phyloP scores from a whole-genome alignment of 2,329 filamentous ascomycete species.

The Metarhizium humberi region DNA sequence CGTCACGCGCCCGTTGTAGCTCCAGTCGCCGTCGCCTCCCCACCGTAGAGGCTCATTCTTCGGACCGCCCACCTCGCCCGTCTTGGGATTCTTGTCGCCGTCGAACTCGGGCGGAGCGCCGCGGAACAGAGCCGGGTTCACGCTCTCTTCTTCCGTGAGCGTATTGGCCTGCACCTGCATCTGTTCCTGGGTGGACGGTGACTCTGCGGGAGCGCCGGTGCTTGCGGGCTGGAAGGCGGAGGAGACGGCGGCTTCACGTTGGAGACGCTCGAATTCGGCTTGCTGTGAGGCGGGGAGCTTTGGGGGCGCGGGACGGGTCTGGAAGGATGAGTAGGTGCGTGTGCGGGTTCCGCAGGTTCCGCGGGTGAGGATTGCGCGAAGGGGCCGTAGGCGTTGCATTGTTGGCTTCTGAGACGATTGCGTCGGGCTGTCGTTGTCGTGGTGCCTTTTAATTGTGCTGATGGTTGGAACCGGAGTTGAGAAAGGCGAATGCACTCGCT shows the following conservation, averaged over 20 bases:
- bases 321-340: conserved; percentile 31
- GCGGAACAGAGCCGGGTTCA: conserved; percentile 53
- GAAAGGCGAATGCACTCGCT: no score
- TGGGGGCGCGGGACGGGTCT: conserved; percentile 60
- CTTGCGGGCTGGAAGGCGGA: conserved; percentile 26
- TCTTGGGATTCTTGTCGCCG: conserved; percentile 85
- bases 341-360: conserved; percentile 6
- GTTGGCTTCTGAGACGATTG: neutral
- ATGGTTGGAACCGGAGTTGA: no score
- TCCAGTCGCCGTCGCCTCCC: conserved; percentile 72
- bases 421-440: neutral
- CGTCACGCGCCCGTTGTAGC: conserved; percentile 88
- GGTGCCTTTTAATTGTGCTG: no score
- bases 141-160: conserved; percentile 16
- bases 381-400: conserved; percentile 5
- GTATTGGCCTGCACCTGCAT: conserved; percentile 6
- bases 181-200: neutral
- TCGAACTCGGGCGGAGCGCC: conserved; percentile 87
- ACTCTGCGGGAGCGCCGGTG: conserved; percentile 6
- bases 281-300: conserved; percentile 83
- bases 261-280: conserved; percentile 81
- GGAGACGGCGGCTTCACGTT: conserved; percentile 48
- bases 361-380: conserved; percentile 5
- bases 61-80: conserved; percentile 89
- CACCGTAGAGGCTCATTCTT: conserved; percentile 95